These are phyloP conservation scores for Chalaropsis thielavioides DNA, from an alignment of 2,329 filamentous ascomycete genomes.

Conservation along the genomic window DNA sequence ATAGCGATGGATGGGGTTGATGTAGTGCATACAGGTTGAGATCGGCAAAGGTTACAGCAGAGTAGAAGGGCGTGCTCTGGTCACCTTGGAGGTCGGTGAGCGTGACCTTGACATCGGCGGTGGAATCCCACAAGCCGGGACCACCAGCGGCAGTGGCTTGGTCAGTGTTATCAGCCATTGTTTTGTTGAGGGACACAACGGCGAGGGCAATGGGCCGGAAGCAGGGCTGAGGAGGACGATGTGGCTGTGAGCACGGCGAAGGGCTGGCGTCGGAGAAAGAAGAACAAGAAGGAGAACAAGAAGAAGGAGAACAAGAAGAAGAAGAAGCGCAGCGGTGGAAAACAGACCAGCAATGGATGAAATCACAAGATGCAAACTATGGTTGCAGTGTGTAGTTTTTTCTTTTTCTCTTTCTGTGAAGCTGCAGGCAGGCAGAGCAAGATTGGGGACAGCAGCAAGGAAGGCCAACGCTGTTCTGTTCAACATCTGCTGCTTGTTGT, in stretches of 20 bases:
- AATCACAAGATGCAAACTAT: not conserved
- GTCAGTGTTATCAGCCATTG: constrained; percentile 24
- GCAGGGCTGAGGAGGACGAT: constrained; percentile 15
- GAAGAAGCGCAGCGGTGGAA: not conserved
- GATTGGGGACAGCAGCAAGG: not conserved
- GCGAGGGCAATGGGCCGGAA: constrained; percentile 19
- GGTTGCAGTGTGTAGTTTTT: not conserved
- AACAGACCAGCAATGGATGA: not conserved
- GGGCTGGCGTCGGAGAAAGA: not conserved
- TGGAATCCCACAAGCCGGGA: constrained; percentile 50
- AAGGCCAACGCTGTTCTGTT: constrained; percentile 4
- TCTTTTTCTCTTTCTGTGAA: not conserved
- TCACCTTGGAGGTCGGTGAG: constrained; percentile 79
- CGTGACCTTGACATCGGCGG: constrained; percentile 84
- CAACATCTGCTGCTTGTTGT: not conserved
- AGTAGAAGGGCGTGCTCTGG: constrained; percentile 74
- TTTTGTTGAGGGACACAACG: constrained; percentile 12
- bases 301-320: not conserved
- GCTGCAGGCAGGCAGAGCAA: not conserved
- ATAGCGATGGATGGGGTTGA: not conserved
- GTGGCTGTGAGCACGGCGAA: constrained; percentile 14
- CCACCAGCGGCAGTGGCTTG: constrained; percentile 30
- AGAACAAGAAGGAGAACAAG: not conserved
- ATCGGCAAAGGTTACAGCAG: constrained; percentile 69
- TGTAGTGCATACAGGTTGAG: constrained; percentile 54